A percentile compares a stretch with the other conserved stretches of the same genome.
These are phyloP conservation scores for Tuber umbilicatum DNA, from an alignment of 495 filamentous ascomycete genomes.

Conservation along the genomic window DNA sequence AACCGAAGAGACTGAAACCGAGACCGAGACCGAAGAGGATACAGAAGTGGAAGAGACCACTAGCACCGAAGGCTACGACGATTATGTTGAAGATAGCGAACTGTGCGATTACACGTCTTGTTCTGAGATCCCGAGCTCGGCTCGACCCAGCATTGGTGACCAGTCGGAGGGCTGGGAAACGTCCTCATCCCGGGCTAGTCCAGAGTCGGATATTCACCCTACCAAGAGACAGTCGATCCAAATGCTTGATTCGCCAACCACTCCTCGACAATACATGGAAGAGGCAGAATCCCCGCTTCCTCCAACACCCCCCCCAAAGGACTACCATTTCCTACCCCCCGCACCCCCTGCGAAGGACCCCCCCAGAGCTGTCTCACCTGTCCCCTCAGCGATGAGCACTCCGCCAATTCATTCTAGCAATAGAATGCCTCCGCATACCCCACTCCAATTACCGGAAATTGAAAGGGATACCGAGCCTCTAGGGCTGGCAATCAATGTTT, in stretches of 20 bases:
- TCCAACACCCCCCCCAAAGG: conserved; percentile 41
- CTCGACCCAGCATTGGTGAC: conserved; percentile 28
- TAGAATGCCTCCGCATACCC: conserved; percentile 35
- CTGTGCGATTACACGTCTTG: conserved; percentile 40
- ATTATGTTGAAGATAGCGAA: conserved; percentile 36
- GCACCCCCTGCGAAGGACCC: conserved; percentile 38
- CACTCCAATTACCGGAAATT: conserved; percentile 39
- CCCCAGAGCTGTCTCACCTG: conserved; percentile 34
- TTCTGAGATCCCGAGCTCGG: conserved; percentile 35
- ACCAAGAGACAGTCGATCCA: conserved; percentile 28
- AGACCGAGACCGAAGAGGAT: conserved; percentile 28
- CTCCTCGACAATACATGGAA: conserved; percentile 38
- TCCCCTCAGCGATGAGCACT: conserved; percentile 29
- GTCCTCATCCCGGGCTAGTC: conserved; percentile 36
- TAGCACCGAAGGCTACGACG: conserved; percentile 15
- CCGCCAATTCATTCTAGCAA: conserved; percentile 25
- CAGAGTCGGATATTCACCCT: conserved; percentile 33
- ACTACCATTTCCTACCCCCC: conserved; percentile 37
- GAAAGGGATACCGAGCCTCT: conserved; percentile 40
- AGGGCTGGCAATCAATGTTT: conserved; percentile 36
- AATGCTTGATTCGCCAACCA: conserved; percentile 37
- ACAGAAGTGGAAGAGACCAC: conserved; percentile 30
- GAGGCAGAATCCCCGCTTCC: conserved; percentile 35
- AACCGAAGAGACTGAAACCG: conserved; percentile 9
- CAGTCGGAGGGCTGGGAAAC: conserved; percentile 29